Evolutionary conservation across 768 basidiomycete genomes (phyloP).

Genomic region (Gymnopilus junonius): DNA sequence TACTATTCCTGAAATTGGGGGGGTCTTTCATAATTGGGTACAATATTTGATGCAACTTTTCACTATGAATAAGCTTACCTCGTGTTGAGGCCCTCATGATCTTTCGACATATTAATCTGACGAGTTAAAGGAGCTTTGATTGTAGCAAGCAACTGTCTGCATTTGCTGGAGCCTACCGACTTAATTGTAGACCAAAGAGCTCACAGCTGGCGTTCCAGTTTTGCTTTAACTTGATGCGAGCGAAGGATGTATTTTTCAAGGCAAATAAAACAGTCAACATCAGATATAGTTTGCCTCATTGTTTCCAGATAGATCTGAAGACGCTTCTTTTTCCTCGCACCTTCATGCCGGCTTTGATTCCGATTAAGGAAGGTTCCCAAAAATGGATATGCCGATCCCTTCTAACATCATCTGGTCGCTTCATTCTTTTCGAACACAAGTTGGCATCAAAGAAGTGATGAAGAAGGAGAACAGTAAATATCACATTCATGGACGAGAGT

Average conservation of each 20-base stretch:
- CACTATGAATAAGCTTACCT: neutral
- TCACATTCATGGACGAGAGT: neutral
- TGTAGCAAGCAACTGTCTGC: neutral
- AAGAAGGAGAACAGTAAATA: neutral
- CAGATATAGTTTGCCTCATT: neutral
- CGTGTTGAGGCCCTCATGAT: neutral
- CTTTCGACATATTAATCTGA: too few relatives aligned
- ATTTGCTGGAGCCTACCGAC: neutral
- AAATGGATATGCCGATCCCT: neutral
- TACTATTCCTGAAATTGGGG: neutral
- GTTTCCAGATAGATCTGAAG: neutral
- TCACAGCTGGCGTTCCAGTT: too few relatives aligned
- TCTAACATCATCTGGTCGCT: neutral
- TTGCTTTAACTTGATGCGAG: too few relatives aligned
- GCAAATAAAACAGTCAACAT: neutral
- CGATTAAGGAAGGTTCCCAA: neutral
- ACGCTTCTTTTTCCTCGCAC: too few relatives aligned
- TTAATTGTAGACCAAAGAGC: neutral
- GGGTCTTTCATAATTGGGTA: neutral
- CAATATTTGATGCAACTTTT: neutral
- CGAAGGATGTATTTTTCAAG: neutral
- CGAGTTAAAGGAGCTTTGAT: neutral
- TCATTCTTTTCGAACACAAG: neutral
- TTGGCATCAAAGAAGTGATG: neutral
- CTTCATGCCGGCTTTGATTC: neutral